These are phyloP conservation scores for Saccharomycopsis vini DNA, from an alignment of 805 yeast genomes.

Conservation along the genomic window DNA sequence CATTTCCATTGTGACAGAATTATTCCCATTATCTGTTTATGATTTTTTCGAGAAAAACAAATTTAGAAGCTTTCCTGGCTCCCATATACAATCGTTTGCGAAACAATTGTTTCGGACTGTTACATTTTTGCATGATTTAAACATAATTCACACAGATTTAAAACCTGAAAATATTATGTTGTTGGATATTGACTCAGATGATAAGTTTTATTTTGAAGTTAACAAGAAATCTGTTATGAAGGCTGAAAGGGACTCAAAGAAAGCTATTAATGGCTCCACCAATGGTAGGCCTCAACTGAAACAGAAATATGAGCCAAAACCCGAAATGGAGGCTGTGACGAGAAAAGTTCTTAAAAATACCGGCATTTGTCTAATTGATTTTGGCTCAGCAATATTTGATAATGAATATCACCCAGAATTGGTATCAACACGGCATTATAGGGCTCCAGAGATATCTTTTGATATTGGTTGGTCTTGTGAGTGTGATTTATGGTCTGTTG, in stretches of 20 bases:
- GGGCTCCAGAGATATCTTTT: slow-evolving; percentile 93
- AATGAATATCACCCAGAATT: slow-evolving; percentile 90
- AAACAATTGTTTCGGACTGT: slow-evolving; percentile 80
- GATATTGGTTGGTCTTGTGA: slow-evolving; percentile 97
- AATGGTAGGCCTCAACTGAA: too few relatives aligned
- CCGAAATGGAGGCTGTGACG: too few relatives aligned
- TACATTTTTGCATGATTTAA: slow-evolving; percentile 81
- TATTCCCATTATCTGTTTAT: slow-evolving; percentile 74
- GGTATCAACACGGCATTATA: slow-evolving; percentile 89
- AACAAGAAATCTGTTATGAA: not conserved
- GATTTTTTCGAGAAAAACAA: slow-evolving; percentile 83
- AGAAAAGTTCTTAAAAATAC: slow-evolving; percentile 63
- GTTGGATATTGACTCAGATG: slow-evolving; percentile 39
- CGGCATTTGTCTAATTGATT: slow-evolving; percentile 81
- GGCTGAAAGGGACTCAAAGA: slow-evolving; percentile 4
- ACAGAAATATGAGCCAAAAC: too few relatives aligned
- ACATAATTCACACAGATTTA: slow-evolving; percentile 87
- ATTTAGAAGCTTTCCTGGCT: slow-evolving; percentile 86
- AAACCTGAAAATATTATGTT: slow-evolving; percentile 91
- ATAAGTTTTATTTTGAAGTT: slow-evolving; percentile 23
- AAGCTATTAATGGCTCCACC: too few relatives aligned
- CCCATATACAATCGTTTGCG: slow-evolving; percentile 83
- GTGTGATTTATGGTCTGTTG: slow-evolving; percentile 95
- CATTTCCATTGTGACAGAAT: slow-evolving; percentile 86
- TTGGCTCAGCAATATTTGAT: slow-evolving; percentile 92